Conservation (phyloP, 2,329 filamentous ascomycete genomes). For the Fusarium pseudocircinatum region DNA sequence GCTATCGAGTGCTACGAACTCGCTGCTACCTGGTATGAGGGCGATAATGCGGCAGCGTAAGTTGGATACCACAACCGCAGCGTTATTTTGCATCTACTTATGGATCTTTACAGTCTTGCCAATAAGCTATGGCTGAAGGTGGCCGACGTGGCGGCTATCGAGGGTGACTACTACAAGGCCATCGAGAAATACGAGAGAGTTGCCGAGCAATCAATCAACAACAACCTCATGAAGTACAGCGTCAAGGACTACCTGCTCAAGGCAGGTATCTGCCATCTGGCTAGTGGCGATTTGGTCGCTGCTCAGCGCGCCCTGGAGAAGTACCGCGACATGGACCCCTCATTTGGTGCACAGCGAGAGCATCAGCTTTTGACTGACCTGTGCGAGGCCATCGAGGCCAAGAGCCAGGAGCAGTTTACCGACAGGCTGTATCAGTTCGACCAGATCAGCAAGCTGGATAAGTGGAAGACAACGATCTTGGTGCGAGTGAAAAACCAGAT, state of each 20-base stretch:
- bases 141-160: conserved; percentile 84
- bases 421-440: conserved; percentile 91
- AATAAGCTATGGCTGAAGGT: conserved; percentile 96
- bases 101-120: conserved; percentile 68
- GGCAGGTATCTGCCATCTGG: conserved; percentile 89
- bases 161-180: conserved; percentile 84
- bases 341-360: conserved; percentile 81
- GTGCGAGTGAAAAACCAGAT: conserved; percentile 86
- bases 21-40: conserved; percentile 89
- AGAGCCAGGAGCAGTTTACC: conserved; percentile 83
- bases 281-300: conserved; percentile 77
- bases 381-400: conserved; percentile 76
- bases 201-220: conserved; percentile 79
- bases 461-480: conserved; percentile 93
- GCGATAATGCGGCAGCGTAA: conserved; percentile 84
- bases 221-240: conserved; percentile 92
- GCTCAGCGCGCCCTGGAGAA: conserved; percentile 81
- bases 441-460: conserved; percentile 91
- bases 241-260: conserved; percentile 98
- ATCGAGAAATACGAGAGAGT: conserved; percentile 87
- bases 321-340: conserved; percentile 82
- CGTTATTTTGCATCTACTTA: neutral
- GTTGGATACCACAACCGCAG: conserved; percentile 44
- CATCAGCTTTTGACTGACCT: conserved; percentile 83
- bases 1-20: conserved; percentile 86